Conservation (phyloP, 129 eudicot genomes). For the Helichrysum umbraculigerum region DNA sequence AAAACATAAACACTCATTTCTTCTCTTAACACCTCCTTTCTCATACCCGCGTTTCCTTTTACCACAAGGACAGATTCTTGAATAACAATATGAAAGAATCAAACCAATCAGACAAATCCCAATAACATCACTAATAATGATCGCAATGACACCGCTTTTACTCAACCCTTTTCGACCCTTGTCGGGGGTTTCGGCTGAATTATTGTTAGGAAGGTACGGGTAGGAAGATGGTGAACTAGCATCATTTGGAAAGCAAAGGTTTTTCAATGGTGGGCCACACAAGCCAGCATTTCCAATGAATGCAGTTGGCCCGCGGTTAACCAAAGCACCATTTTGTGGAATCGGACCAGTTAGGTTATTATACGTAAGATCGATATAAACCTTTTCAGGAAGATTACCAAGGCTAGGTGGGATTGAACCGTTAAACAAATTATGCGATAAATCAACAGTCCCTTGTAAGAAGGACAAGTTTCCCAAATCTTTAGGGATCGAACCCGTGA, state of each 20-base stretch:
- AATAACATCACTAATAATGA: constrained; percentile 69
- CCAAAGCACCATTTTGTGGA: constrained; percentile 92
- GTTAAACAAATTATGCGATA: constrained; percentile 82
- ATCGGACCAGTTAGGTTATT: constrained; percentile 80
- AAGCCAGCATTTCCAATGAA: constrained; percentile 84
- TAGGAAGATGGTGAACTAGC: constrained; percentile 71
- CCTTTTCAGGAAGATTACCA: constrained; percentile 96
- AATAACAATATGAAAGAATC: constrained; percentile 78
- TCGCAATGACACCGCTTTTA: constrained; percentile 58
- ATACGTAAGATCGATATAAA: constrained; percentile 92
- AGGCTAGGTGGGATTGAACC: constrained; percentile 92
- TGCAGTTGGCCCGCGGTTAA: constrained; percentile 96
- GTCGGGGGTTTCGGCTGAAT: constrained; percentile 37
- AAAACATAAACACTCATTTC: constrained; percentile 79
- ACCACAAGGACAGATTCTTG: constrained; percentile 56
- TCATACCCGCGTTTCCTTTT: constrained; percentile 47
- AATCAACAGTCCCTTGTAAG: constrained; percentile 88
- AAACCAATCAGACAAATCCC: constrained; percentile 87
- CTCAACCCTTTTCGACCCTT: constrained; percentile 61
- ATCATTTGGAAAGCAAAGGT: constrained; percentile 55
- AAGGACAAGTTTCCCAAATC: constrained; percentile 79
- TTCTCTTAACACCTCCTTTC: constrained; percentile 45
- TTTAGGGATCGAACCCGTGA: constrained; percentile 65
- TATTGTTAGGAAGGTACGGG: constrained; percentile 65
- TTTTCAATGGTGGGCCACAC: constrained; percentile 92